phyloP scores from a whole-genome alignment of 2,329 filamentous ascomycete genomes.

The Epichloe bromicola region DNA sequence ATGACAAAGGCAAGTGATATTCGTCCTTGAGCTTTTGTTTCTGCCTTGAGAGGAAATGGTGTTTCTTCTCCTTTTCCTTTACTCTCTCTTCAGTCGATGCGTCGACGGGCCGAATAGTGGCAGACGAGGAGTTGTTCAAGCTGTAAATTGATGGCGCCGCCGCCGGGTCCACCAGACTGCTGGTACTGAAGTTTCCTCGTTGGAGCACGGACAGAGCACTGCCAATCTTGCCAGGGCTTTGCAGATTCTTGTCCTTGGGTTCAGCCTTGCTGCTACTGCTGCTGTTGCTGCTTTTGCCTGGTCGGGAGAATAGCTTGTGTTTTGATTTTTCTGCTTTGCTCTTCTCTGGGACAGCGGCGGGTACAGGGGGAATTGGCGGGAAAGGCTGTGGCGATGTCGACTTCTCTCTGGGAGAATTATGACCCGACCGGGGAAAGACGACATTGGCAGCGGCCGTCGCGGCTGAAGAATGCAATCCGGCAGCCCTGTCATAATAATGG shows the following conservation, averaged over 20 bases:
- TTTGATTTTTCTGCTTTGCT: constrained; percentile 52
- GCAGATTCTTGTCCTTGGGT: constrained; percentile 50
- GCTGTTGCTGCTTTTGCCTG: constrained; percentile 58
- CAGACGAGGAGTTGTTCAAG: constrained; percentile 62
- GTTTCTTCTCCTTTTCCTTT: constrained; percentile 53
- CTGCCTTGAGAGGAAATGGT: constrained; percentile 66
- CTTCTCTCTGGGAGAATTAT: constrained; percentile 34
- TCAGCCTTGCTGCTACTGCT: constrained; percentile 49
- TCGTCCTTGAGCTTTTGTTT: constrained; percentile 72
- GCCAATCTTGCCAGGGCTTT: constrained; percentile 60
- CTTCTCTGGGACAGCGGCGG: constrained; percentile 39
- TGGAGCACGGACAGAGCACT: constrained; percentile 54
- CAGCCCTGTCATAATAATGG: constrained; percentile 46
- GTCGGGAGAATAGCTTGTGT: constrained; percentile 70
- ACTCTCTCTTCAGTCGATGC: constrained; percentile 36
- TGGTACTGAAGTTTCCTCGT: constrained; percentile 56
- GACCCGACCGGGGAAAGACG: constrained; percentile 55
- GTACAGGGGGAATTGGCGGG: constrained; percentile 25
- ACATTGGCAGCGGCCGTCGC: constrained; percentile 54
- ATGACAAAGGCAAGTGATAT: constrained; percentile 58
- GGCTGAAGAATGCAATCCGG: constrained; percentile 49
- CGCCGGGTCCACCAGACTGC: constrained; percentile 51
- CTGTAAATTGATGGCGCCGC: constrained; percentile 53
- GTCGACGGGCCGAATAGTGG: constrained; percentile 57
- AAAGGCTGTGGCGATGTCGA: constrained; percentile 20